These are phyloP conservation scores for Colletotrichum sojae DNA, from an alignment of 2,329 filamentous ascomycete species.

Conservation along the genomic window DNA sequence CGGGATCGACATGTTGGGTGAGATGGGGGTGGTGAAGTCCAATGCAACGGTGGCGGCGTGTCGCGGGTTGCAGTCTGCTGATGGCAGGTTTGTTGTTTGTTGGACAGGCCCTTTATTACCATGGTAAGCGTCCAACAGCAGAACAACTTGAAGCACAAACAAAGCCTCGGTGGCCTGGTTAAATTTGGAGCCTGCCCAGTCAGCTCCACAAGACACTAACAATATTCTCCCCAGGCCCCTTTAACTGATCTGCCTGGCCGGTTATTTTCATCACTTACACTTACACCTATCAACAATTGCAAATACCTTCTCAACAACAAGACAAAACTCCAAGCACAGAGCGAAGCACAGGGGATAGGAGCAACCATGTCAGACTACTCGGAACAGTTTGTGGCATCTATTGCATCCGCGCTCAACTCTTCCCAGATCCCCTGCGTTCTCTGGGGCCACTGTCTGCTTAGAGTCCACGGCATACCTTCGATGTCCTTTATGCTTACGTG, in stretches of 20 bases:
- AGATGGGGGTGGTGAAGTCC: no score
- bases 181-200: constrained; percentile 5
- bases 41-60: not conserved
- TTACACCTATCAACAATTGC: not conserved
- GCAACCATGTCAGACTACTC: constrained; percentile 15
- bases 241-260: not conserved
- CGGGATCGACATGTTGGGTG: not conserved
- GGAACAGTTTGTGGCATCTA: constrained; percentile 37
- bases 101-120: no score
- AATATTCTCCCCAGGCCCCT: not conserved
- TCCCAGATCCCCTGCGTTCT: constrained; percentile 43
- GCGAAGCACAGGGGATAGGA: not conserved
- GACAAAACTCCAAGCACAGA: not conserved
- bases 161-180: not conserved
- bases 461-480: constrained; percentile 44
- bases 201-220: not conserved
- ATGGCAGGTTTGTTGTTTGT: not conserved
- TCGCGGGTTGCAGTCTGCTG: not conserved
- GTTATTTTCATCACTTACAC: not conserved
- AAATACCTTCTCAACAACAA: not conserved
- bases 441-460: constrained; percentile 45
- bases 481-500: constrained; percentile 11
- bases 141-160: not conserved
- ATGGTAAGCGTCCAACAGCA: no score
- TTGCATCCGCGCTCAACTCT: constrained; percentile 42